A percentile compares a stretch with the other conserved stretches of the same genome.
Evolutionary conservation across 768 basidiomycete species (phyloP).

Genomic region (Serendipita indica): DNA sequence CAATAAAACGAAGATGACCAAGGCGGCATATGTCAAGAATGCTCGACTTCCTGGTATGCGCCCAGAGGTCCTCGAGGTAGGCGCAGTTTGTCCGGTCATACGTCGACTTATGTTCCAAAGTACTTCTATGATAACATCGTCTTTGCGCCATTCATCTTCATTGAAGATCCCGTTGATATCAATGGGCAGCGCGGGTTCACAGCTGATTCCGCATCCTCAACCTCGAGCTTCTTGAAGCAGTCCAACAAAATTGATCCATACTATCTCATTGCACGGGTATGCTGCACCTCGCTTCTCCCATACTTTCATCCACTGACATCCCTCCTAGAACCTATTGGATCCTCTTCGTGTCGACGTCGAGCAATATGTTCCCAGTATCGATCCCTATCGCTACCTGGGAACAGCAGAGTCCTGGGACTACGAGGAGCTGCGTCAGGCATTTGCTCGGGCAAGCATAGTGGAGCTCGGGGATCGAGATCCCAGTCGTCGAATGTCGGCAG

Average conservation of each 20-base stretch:
- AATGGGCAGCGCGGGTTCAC: slow-evolving; percentile 39
- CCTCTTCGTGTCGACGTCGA: slow-evolving; percentile 57
- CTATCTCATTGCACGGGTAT: slow-evolving; percentile 69
- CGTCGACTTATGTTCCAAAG: slow-evolving; percentile 36
- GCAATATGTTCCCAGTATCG: slow-evolving; percentile 38
- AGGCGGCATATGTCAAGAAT: slow-evolving; percentile 86
- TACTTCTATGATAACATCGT: slow-evolving; percentile 95
- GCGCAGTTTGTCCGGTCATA: slow-evolving; percentile 17
- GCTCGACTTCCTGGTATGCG: slow-evolving; percentile 74
- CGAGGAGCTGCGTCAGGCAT: slow-evolving; percentile 46
- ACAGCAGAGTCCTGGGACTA: slow-evolving; percentile 53
- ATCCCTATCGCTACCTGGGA: slow-evolving; percentile 53
- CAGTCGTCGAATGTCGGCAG: slow-evolving; percentile 27
- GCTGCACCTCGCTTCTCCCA: slow-evolving; percentile 17
- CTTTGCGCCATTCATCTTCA: slow-evolving; percentile 90
- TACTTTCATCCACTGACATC: slow-evolving; percentile 9
- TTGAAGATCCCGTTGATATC: slow-evolving; percentile 74
- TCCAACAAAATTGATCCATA: slow-evolving; percentile 77
- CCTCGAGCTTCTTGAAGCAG: slow-evolving; percentile 34
- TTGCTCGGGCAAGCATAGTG: slow-evolving; percentile 43
- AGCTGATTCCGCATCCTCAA: slow-evolving; percentile 19
- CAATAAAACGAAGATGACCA: slow-evolving; percentile 96
- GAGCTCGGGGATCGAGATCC: slow-evolving; percentile 36
- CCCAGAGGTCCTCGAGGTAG: slow-evolving; percentile 72
- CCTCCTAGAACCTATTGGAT: slow-evolving; percentile 43